Base-by-base conservation (phyloP, 2,329 filamentous ascomycete genomes). In the Penicillium expansum region DNA sequence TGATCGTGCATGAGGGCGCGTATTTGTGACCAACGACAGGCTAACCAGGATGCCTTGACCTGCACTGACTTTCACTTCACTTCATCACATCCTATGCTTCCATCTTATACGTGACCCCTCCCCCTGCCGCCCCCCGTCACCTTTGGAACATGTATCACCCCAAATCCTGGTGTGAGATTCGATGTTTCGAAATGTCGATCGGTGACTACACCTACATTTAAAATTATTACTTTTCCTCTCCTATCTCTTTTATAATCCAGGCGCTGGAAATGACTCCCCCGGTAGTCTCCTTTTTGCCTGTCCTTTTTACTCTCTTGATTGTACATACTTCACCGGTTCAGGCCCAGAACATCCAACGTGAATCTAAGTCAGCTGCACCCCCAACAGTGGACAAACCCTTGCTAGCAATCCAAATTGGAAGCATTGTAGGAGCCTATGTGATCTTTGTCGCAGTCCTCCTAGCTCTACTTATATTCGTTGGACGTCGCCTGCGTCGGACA, bases 391-490 rank as follows among this genome's bases (percentile, higher is more conserved):
- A 92, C 71, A 77, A 78, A 61, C 76, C 81, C 18, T 85, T 88
- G 55, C 83, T 97, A 22, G 91, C 92, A 18, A 87, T 86, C 57
- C 88, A 97, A 74, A 87, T 97, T 65, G 88, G 89, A 62, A 91
- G 87, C 63, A 89, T 97, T 58, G 82, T 93, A 57, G 91, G 87
- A 59, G 87, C 90, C 57, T 97, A 97, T 84, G 82, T 92, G 57
- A 74, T 91, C 59, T 90, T 86, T 35, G 82, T 95, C 69, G 80
- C 91, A 67, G 74, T 94, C 67, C 85, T 94, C 67, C 87, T 90
- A 66, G 79, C 85, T 33, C 77, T 84, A 45, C 78, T 92, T 8
- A 78, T 91, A 41, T 72, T 83, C 22, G 79, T 91, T 72, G 73
- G 86, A 73, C 71, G 83, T 80, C 72, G 82, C 79, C 68, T 82